Evolutionary conservation across 805 yeast species (phyloP).

Genomic region (Starmerella apicola): DNA sequence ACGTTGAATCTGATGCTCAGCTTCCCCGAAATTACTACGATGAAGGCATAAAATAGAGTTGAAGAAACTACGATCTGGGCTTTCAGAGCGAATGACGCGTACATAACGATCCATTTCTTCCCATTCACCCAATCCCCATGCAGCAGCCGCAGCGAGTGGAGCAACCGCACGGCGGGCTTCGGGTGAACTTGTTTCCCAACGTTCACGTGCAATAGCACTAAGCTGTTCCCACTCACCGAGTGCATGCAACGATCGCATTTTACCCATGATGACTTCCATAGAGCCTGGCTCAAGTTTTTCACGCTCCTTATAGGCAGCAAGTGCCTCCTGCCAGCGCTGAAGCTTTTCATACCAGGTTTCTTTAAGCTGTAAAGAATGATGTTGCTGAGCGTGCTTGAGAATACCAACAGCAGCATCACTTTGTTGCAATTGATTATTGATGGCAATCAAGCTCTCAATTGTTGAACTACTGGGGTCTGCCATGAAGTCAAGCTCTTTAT

Average conservation of each 20-base stretch:
- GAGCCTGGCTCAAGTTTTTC: constrained; percentile 43
- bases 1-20: constrained; percentile 59
- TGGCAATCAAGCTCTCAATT: constrained; percentile 80
- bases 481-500: constrained; percentile 87
- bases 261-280: constrained; percentile 88
- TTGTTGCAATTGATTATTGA: constrained; percentile 89
- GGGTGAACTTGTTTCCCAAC: constrained; percentile 65
- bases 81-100: constrained; percentile 75
- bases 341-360: constrained; percentile 97
- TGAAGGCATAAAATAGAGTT: constrained; percentile 81
- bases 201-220: constrained; percentile 69
- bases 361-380: constrained; percentile 62
- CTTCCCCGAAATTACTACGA: constrained; percentile 72
- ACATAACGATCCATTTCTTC: constrained; percentile 88
- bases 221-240: constrained; percentile 97
- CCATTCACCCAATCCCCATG: constrained; percentile 98
- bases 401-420: constrained; percentile 97
- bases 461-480: constrained; percentile 88
- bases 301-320: constrained; percentile 75
- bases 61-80: constrained; percentile 92
- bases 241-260: constrained; percentile 95
- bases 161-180: constrained; percentile 78
- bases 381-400: constrained; percentile 86
- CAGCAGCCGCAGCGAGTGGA: constrained; percentile 96
- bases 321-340: constrained; percentile 97